These are phyloP conservation scores for Metschnikowia similis DNA, from an alignment of 805 yeast genomes.

Conservation along the genomic window DNA sequence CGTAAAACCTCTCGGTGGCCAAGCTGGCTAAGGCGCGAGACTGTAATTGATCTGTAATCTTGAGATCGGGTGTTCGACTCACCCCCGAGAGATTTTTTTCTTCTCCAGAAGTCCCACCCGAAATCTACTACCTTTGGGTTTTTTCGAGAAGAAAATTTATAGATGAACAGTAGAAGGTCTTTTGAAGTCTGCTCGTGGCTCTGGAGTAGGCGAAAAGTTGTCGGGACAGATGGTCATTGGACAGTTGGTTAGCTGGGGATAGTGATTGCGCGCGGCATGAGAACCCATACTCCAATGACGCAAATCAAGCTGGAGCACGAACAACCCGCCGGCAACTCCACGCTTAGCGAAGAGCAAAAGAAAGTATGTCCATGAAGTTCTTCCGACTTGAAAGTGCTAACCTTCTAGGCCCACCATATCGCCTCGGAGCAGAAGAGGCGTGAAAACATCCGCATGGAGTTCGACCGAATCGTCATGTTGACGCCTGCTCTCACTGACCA, in stretches of 20 bases:
- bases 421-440: conserved; percentile 86
- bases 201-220: no score
- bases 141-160: not conserved
- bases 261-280: not conserved
- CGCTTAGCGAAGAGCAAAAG: conserved; percentile 18
- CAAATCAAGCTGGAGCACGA: not conserved
- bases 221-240: no score
- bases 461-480: conserved; percentile 66
- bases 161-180: no score
- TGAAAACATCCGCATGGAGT: conserved; percentile 77
- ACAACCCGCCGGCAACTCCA: conserved; percentile 4
- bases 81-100: conserved; percentile 43
- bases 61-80: conserved; percentile 52
- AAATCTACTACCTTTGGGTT: no score
- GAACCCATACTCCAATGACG: conserved; percentile 1
- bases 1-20: conserved; percentile 40
- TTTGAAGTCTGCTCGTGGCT: no score
- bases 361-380: conserved; percentile 10
- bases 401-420: conserved; percentile 61
- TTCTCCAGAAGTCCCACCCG: not conserved
- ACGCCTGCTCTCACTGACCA: conserved; percentile 68
- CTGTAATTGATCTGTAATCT: conserved; percentile 43
- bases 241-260: no score
- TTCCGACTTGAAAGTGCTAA: conserved; percentile 6
- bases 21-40: conserved; percentile 52